phyloP scores from a whole-genome alignment of 1,139 yeast genomes.

The Kodamaea arcana region DNA sequence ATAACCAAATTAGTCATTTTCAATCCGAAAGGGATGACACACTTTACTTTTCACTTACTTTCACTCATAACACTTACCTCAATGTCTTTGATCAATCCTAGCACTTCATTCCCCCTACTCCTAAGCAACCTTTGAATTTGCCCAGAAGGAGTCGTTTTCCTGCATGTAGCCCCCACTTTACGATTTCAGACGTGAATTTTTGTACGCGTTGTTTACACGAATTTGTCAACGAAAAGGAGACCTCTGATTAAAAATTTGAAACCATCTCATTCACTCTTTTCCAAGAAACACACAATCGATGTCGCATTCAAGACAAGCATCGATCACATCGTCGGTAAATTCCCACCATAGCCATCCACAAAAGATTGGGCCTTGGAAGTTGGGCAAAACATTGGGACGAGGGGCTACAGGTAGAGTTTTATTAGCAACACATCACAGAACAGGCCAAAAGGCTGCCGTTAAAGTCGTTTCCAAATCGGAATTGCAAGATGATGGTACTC shows the following conservation, averaged over 20 bases:
- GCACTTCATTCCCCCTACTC: too few relatives aligned
- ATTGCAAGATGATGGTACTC: conserved; percentile 38
- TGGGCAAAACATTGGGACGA: conserved; percentile 74
- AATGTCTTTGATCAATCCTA: too few relatives aligned
- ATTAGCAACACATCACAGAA: conserved; percentile 61
- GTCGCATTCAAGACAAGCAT: conserved; percentile 42
- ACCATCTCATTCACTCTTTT: neutral
- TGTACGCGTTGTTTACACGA: conserved; percentile 8
- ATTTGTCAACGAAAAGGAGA: neutral
- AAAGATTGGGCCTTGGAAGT: conserved; percentile 72
- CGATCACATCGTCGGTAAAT: conserved; percentile 34
- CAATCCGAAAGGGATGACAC: too few relatives aligned
- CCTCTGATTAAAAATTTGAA: neutral
- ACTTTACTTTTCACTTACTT: too few relatives aligned
- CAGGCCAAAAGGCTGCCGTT: conserved; percentile 77
- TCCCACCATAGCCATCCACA: conserved; percentile 41
- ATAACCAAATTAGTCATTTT: too few relatives aligned
- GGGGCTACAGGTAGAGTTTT: conserved; percentile 82
- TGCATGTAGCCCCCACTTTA: conserved; percentile 6
- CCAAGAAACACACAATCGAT: conserved; percentile 10
- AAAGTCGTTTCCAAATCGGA: conserved; percentile 72
- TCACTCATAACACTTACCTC: too few relatives aligned
- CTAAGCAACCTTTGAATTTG: conserved; percentile 1
- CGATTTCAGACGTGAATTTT: conserved; percentile 8
- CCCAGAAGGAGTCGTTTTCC: conserved; percentile 9